Conservation (phyloP, 2,329 filamentous ascomycete genomes). For the Talaromyces pinophilus region DNA sequence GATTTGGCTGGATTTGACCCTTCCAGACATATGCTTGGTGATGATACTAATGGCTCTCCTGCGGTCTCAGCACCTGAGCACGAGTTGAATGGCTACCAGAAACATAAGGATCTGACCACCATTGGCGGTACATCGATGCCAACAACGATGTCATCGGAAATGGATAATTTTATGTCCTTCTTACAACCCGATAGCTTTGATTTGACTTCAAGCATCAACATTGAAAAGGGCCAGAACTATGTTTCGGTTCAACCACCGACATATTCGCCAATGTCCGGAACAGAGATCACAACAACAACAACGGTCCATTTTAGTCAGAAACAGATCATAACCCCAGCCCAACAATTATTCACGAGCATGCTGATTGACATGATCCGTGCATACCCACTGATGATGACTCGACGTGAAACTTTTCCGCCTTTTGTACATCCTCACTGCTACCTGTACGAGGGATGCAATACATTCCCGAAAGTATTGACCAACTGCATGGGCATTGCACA, state of each 20-base stretch:
- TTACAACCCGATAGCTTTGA: not conserved
- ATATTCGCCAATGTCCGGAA: not conserved
- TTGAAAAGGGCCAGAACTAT: not conserved
- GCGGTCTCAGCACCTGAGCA: not conserved
- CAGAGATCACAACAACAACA: not conserved
- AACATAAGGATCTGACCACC: not conserved
- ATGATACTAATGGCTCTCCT: not conserved
- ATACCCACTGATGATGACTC: constrained; percentile 23
- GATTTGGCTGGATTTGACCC: not conserved
- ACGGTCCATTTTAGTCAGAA: constrained; percentile 9
- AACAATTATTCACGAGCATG: constrained; percentile 19
- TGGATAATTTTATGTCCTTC: not conserved
- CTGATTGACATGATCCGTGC: constrained; percentile 22
- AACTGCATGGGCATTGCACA: constrained; percentile 23
- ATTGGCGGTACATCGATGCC: not conserved
- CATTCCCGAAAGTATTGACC: constrained; percentile 13
- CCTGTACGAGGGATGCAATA: not conserved
- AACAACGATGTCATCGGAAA: not conserved
- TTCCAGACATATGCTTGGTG: not conserved
- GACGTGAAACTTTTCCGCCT: constrained; percentile 21
- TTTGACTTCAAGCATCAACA: not conserved
- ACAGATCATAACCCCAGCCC: constrained; percentile 4
- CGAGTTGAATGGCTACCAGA: not conserved
- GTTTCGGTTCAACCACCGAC: not conserved
- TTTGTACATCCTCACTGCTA: constrained; percentile 20